These are phyloP conservation scores for Centaurea solstitialis DNA, from an alignment of 129 eudicot genomes.

Conservation along the genomic window DNA sequence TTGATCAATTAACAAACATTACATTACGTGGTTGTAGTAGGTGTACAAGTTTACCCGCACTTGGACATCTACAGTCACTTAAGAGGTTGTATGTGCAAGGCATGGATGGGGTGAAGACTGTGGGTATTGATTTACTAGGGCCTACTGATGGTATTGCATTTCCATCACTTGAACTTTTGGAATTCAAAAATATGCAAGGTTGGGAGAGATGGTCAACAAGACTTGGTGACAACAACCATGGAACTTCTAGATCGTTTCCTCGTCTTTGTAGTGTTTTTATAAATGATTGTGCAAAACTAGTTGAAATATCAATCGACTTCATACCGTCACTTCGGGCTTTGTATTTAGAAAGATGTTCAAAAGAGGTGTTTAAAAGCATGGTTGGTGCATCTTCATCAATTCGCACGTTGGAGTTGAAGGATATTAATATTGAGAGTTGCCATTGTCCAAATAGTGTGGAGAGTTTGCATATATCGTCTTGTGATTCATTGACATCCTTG, in stretches of 20 bases:
- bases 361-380: neutral
- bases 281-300: neutral
- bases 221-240: neutral
- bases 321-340: neutral
- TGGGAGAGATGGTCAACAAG: slow-evolving; percentile 31
- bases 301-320: neutral
- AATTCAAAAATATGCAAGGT: no score
- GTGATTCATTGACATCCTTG: neutral
- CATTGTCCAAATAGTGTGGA: no score
- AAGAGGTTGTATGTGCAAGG: no score
- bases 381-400: neutral
- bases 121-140: no score
- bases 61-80: no score
- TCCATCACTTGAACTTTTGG: no score
- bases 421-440: neutral
- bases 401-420: neutral
- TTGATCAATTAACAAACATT: no score
- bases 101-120: no score
- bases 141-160: no score
- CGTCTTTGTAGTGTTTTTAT: neutral
- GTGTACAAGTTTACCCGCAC: no score
- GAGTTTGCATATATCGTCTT: neutral
- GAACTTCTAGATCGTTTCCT: neutral
- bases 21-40: no score
- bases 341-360: neutral